These are phyloP conservation scores for Parmelia sp. DNA, from an alignment of 495 filamentous ascomycete species.

Conservation along the genomic window DNA sequence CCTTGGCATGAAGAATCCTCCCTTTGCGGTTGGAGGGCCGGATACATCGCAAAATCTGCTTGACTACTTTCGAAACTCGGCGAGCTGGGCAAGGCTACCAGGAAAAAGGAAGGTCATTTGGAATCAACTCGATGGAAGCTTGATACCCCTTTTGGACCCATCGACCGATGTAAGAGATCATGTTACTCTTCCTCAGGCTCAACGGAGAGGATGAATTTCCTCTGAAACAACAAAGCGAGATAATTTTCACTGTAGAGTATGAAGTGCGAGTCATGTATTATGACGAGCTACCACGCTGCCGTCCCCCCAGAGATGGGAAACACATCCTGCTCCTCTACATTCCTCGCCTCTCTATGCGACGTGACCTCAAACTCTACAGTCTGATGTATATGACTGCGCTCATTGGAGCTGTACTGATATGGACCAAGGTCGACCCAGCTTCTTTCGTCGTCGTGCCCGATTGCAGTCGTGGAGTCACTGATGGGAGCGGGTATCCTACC, in stretches of 20 bases:
- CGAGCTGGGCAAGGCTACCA: conserved; percentile 4
- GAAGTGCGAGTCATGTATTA: no score
- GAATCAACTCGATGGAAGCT: conserved; percentile 13
- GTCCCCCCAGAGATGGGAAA: no score
- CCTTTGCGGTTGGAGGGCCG: conserved; percentile 3
- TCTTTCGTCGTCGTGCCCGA: not conserved
- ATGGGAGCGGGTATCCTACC: not conserved
- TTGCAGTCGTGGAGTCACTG: not conserved
- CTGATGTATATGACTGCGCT: not conserved
- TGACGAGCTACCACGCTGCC: no score
- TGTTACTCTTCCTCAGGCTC: no score
- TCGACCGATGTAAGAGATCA: not conserved
- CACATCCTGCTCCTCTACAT: not conserved
- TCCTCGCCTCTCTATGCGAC: not conserved
- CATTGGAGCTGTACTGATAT: not conserved
- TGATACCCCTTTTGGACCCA: not conserved
- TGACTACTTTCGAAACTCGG: not conserved
- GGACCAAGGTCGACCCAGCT: not conserved
- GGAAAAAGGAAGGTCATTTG: conserved; percentile 1
- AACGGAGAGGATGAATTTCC: no score
- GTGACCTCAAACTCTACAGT: not conserved
- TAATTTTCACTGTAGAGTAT: not conserved
- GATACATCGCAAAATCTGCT: conserved; percentile 5
- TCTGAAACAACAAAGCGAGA: no score
- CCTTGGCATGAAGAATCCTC: conserved; percentile 10